Evolutionary conservation across 164 flowering plant species (phyloP).

Genomic region (Berberis thunbergii): DNA sequence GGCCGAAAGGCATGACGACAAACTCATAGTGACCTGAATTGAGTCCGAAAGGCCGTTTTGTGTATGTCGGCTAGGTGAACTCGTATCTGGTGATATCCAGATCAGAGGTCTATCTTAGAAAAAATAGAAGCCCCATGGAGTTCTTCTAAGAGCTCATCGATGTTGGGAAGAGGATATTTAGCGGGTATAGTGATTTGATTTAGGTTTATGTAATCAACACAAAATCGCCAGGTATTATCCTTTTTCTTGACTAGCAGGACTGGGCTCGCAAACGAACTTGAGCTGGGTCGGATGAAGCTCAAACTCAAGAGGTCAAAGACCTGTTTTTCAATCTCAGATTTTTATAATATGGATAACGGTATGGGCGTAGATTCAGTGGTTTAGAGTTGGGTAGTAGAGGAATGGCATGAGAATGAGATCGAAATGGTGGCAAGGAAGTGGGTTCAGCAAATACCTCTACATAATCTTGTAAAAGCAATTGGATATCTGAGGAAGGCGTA

Average conservation of each 20-base stretch:
- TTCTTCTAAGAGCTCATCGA: conserved; percentile 1
- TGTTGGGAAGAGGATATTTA: not conserved
- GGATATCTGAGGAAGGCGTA: no score
- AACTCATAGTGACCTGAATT: not conserved
- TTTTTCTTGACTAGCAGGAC: not conserved
- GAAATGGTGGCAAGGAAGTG: no score
- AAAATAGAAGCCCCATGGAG: not conserved
- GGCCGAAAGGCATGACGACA: not conserved
- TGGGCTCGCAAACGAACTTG: not conserved
- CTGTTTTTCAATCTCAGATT: not conserved
- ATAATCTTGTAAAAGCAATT: no score
- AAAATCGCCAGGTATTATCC: not conserved
- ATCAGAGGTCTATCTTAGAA: not conserved
- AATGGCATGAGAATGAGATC: no score
- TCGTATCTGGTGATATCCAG: not conserved
- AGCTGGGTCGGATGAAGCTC: not conserved
- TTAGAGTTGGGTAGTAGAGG: no score
- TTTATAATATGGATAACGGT: not conserved
- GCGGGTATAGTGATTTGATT: not conserved
- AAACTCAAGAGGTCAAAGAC: not conserved
- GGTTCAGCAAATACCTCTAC: no score
- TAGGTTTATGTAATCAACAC: not conserved
- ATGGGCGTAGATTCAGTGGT: not conserved
- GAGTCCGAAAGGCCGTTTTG: not conserved
- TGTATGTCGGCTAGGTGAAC: not conserved